phyloP scores from a whole-genome alignment of 768 basidiomycete genomes.

The Rickenella mellea region DNA sequence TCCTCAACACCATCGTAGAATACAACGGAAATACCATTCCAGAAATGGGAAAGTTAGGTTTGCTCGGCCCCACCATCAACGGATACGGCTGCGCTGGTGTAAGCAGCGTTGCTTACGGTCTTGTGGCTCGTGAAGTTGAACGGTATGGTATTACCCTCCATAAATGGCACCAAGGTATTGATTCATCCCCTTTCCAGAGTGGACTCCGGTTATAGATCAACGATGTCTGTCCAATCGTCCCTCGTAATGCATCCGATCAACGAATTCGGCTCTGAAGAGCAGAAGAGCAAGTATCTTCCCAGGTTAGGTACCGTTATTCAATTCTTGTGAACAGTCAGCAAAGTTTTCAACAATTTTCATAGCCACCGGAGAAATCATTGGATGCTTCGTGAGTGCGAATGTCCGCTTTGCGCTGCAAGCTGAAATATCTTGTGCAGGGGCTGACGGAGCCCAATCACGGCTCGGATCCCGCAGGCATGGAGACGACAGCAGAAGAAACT shows the following conservation, averaged over 20 bases:
- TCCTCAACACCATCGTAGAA: conserved; percentile 29
- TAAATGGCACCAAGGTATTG: conserved; percentile 2
- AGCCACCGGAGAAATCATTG: conserved; percentile 82
- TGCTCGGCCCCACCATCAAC: conserved; percentile 86
- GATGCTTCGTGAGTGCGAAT: conserved; percentile 74
- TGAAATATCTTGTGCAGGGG: conserved; percentile 40
- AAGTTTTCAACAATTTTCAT: background rate
- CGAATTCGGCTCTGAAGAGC: conserved; percentile 80
- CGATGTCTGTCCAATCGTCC: conserved; percentile 90
- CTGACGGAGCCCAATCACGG: conserved; percentile 96
- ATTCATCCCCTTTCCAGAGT: conserved; percentile 38
- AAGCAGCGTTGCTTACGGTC: conserved; percentile 85
- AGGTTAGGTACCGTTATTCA: conserved; percentile 45
- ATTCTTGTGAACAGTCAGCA: background rate
- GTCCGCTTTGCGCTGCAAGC: background rate
- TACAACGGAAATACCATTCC: conserved; percentile 69
- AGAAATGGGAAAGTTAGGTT: conserved; percentile 88
- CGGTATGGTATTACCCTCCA: too few species aligned
- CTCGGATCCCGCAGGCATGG: conserved; percentile 97
- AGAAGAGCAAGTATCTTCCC: conserved; percentile 89
- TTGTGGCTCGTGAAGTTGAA: conserved; percentile 91
- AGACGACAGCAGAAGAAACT: conserved; percentile 78
- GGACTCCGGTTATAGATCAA: conserved; percentile 94
- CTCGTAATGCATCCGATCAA: conserved; percentile 94
- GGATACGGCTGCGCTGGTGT: conserved; percentile 93